Evolutionary conservation across 179 eudicot genomes (phyloP).

Genomic region (Beta corolliflora): DNA sequence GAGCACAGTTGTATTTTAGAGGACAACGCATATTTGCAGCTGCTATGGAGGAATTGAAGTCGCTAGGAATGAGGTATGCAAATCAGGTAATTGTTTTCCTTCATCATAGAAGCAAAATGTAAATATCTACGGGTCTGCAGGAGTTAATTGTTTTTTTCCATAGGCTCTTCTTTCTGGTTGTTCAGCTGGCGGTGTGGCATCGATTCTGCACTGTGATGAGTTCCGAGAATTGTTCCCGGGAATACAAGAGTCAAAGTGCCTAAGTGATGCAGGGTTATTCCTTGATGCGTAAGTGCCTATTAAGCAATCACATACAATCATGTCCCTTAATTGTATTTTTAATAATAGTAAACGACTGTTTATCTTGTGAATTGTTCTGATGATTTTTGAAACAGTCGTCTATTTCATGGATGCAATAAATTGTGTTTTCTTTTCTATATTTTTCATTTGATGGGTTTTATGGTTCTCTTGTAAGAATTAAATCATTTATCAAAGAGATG

Average conservation of each 20-base stretch:
- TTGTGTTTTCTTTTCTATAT: too few relatives aligned
- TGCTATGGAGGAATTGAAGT: conserved; percentile 81
- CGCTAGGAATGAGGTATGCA: conserved; percentile 82
- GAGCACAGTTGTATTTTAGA: conserved; percentile 64
- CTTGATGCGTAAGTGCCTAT: conserved; percentile 68
- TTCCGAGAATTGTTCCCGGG: conserved; percentile 41
- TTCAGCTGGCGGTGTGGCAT: conserved; percentile 61
- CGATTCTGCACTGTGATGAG: conserved; percentile 54
- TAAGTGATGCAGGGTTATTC: conserved; percentile 90
- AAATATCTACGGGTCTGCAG: background rate
- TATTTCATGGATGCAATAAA: background rate
- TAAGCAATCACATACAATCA: too few relatives aligned
- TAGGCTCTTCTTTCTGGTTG: conserved; percentile 65
- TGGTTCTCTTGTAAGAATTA: background rate
- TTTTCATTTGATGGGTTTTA: background rate
- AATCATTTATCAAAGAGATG: background rate
- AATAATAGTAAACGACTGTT: background rate
- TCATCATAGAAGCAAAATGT: background rate
- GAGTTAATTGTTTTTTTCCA: conserved; percentile 9
- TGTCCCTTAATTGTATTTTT: background rate
- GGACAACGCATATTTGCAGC: conserved; percentile 87
- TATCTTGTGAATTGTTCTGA: background rate
- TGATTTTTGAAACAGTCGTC: background rate
- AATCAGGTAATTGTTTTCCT: conserved; percentile 50
- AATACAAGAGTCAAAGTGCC: conserved; percentile 49